phyloP scores from a whole-genome alignment of 345 rosid species.

The Melastoma malabathricum region DNA sequence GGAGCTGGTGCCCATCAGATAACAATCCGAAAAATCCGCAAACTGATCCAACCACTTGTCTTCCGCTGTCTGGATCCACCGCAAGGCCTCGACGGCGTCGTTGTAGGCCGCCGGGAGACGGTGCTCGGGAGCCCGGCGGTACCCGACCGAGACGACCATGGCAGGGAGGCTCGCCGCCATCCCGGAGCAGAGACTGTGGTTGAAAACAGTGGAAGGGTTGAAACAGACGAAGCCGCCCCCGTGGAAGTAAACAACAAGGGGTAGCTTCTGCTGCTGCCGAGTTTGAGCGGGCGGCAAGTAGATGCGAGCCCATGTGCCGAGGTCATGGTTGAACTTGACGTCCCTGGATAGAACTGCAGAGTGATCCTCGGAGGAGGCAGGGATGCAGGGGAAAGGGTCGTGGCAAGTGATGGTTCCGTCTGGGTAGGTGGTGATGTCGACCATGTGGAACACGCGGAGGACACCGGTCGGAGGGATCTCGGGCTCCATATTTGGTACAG shows the following conservation, averaged over 20 bases:
- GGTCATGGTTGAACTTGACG: not conserved
- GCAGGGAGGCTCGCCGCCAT: constrained; percentile 15
- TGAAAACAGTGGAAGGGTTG: not conserved
- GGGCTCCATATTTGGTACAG: too few relatives aligned
- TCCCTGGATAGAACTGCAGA: constrained; percentile 9
- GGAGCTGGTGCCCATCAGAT: constrained; percentile 7
- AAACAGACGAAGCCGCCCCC: constrained; percentile 19
- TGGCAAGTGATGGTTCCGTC: constrained; percentile 2
- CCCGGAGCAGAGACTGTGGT: constrained; percentile 9
- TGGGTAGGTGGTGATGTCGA: not conserved
- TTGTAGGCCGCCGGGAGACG: constrained; percentile 19
- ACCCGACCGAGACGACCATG: constrained; percentile 18
- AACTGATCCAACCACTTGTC: constrained; percentile 6
- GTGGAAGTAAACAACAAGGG: constrained; percentile 24
- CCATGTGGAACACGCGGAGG: too few relatives aligned
- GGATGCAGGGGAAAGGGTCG: not conserved
- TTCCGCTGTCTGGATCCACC: constrained; percentile 7
- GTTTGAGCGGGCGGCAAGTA: constrained; percentile 7
- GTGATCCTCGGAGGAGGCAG: constrained; percentile 6
- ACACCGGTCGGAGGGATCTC: too few relatives aligned
- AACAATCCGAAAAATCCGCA: constrained; percentile 9
- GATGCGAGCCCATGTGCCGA: constrained; percentile 8
- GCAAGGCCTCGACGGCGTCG: constrained; percentile 14
- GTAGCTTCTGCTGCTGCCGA: constrained; percentile 12
- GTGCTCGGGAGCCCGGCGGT: constrained; percentile 21